Evolutionary conservation across 352 stramenopile genomes (phyloP).

Genomic region (Pythium pyrilobum): DNA sequence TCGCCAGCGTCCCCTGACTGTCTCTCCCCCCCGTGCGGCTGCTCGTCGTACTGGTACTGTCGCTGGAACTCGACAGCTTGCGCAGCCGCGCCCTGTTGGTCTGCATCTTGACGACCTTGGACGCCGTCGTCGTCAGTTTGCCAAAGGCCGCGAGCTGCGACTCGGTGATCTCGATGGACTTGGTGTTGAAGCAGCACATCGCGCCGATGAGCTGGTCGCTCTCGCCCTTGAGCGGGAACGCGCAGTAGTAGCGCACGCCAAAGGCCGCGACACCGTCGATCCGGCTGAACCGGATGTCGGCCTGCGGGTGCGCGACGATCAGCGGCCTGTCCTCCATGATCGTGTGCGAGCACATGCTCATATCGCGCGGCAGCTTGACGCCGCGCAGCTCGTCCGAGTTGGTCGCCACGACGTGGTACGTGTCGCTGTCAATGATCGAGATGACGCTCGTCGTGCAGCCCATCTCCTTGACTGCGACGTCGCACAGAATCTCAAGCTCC

Average conservation of each 20-base stretch:
- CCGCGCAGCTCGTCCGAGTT: slow-evolving; percentile 24
- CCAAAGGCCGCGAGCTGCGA: slow-evolving; percentile 52
- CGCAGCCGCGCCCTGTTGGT: slow-evolving; percentile 2
- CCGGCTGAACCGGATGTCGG: slow-evolving; percentile 53
- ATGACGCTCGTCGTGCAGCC: slow-evolving; percentile 44
- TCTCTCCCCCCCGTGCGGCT: too few species aligned
- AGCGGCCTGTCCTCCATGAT: slow-evolving; percentile 44
- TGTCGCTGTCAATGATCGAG: slow-evolving; percentile 42
- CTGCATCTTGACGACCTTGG: slow-evolving; percentile 10
- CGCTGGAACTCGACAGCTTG: neutral
- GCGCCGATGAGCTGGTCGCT: slow-evolving; percentile 48
- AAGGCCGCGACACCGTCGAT: slow-evolving; percentile 14
- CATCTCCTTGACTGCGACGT: slow-evolving; percentile 44
- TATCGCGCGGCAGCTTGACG: slow-evolving; percentile 30
- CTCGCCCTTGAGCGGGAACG: slow-evolving; percentile 40
- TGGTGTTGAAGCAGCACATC: slow-evolving; percentile 48
- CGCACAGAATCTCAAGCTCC: slow-evolving; percentile 59
- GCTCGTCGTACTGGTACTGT: neutral
- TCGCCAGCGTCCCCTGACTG: too few species aligned
- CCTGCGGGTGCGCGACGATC: slow-evolving; percentile 43
- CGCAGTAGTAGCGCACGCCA: slow-evolving; percentile 61
- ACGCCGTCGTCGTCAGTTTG: slow-evolving; percentile 27
- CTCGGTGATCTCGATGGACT: slow-evolving; percentile 39
- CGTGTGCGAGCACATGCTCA: slow-evolving; percentile 52
- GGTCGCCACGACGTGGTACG: slow-evolving; percentile 38